phyloP scores from a whole-genome alignment of 2,329 filamentous ascomycete genomes.

The Alternaria infectoria region DNA sequence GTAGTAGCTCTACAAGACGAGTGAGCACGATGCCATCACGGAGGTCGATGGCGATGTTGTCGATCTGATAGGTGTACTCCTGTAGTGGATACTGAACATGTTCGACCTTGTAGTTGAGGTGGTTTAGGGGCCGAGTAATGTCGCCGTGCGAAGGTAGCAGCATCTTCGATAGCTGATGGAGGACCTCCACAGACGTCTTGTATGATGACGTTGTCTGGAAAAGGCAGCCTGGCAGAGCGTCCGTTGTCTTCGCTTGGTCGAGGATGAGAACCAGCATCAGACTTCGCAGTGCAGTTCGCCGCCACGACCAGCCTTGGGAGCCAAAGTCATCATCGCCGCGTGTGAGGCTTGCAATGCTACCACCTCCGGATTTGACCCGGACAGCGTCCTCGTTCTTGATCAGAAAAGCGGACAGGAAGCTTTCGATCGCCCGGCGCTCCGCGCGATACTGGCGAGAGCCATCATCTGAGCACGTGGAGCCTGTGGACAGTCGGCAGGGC shows the following conservation, averaged over 20 bases:
- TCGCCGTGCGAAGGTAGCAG: slow-evolving; percentile 66
- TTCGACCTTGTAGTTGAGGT: slow-evolving; percentile 62
- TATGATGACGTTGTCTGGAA: slow-evolving; percentile 59
- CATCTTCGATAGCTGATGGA: slow-evolving; percentile 59
- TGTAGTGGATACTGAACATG: slow-evolving; percentile 64
- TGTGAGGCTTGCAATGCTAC: slow-evolving; percentile 49
- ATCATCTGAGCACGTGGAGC: slow-evolving; percentile 43
- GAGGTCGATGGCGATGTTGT: slow-evolving; percentile 67
- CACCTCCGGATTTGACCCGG: slow-evolving; percentile 44
- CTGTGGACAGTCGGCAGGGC: slow-evolving; percentile 45
- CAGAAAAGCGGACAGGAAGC: slow-evolving; percentile 64
- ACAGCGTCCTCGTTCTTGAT: slow-evolving; percentile 64
- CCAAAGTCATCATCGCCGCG: slow-evolving; percentile 51
- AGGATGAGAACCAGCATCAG: slow-evolving; percentile 66
- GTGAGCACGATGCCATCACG: slow-evolving; percentile 67
- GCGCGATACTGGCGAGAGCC: slow-evolving; percentile 44
- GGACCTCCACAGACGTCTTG: slow-evolving; percentile 63
- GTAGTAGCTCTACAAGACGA: slow-evolving; percentile 64
- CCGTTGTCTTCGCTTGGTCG: slow-evolving; percentile 58
- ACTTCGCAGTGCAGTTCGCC: slow-evolving; percentile 63
- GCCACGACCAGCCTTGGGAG: slow-evolving; percentile 57
- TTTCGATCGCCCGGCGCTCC: slow-evolving; percentile 54
- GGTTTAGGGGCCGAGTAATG: slow-evolving; percentile 60
- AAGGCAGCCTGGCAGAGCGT: slow-evolving; percentile 51
- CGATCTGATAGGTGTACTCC: slow-evolving; percentile 64